These are phyloP conservation scores for Camellia oleifera DNA, from an alignment of 179 eudicot genomes.

Conservation along the genomic window DNA sequence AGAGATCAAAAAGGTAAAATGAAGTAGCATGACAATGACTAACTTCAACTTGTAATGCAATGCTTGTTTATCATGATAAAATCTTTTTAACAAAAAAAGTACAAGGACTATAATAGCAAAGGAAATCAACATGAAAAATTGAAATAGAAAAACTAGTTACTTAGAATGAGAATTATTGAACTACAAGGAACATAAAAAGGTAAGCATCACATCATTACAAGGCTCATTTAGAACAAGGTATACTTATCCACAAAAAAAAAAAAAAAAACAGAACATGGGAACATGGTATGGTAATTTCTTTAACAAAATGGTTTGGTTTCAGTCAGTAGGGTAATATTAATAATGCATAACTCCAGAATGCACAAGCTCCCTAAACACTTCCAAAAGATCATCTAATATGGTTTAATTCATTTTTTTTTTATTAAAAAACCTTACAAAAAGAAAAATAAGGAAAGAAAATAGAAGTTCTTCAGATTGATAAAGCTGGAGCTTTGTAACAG, in stretches of 20 bases:
- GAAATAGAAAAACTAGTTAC: not conserved
- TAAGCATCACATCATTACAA: not conserved
- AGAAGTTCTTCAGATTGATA: not conserved
- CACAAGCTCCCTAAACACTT: not conserved
- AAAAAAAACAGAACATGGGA: not conserved
- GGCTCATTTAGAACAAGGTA: not conserved
- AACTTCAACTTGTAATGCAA: constrained; percentile 8
- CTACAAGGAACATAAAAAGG: not conserved
- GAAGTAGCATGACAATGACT: constrained; percentile 10
- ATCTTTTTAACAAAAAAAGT: not conserved
- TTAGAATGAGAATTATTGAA: no score
- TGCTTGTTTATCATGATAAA: constrained; percentile 4
- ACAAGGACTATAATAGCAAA: not conserved
- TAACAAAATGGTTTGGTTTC: not conserved
- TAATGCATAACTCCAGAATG: constrained; percentile 1
- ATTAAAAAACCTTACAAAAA: not conserved
- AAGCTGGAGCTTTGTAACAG: constrained; percentile 20
- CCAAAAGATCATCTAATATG: not conserved
- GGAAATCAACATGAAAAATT: not conserved
- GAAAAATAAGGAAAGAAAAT: not conserved
- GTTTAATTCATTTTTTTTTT: not conserved
- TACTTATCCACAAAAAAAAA: no score
- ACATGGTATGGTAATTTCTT: not conserved
- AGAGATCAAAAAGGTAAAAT: not conserved
- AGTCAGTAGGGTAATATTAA: not conserved